A percentile compares a stretch with the other conserved stretches of the same genome.
Evolutionary conservation across 352 stramenopile species (phyloP).

Genomic region (Salisapilia sapeloensis): DNA sequence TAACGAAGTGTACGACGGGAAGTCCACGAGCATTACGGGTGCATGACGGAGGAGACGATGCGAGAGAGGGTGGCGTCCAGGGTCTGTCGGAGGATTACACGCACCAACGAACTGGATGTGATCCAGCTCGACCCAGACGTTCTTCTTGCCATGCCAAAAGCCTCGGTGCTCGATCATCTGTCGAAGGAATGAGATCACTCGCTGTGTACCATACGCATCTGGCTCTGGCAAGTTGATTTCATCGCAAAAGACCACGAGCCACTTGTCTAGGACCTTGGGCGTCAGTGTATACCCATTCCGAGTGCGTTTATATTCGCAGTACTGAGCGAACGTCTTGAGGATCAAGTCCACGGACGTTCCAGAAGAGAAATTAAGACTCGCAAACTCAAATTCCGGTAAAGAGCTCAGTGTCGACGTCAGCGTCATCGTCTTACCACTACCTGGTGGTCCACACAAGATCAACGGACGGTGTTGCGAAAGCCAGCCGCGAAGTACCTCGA

Average conservation of each 20-base stretch:
- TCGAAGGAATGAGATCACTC: constrained; percentile 98
- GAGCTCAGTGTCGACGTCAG: constrained; percentile 94
- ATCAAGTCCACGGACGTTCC: constrained; percentile 97
- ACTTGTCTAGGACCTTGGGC: constrained; percentile 89
- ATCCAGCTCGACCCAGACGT: constrained; percentile 83
- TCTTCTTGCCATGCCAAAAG: constrained; percentile 78
- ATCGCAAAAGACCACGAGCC: constrained; percentile 99
- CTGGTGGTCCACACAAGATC: constrained; percentile 95
- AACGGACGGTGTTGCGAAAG: constrained; percentile 92
- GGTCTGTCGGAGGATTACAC: constrained; percentile 99
- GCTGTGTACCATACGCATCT: constrained; percentile 97
- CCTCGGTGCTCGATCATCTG: constrained; percentile 96
- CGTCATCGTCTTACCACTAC: constrained; percentile 99
- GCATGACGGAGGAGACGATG: constrained; percentile 96
- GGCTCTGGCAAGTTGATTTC: constrained; percentile 99
- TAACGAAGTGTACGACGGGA: constrained; percentile 90
- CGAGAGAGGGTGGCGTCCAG: constrained; percentile 93
- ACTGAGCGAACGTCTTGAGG: constrained; percentile 96
- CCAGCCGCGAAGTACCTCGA: constrained; percentile 95
- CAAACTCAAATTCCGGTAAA: constrained; percentile 96
- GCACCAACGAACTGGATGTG: constrained; percentile 94
- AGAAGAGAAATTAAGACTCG: constrained; percentile 98
- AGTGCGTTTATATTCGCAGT: constrained; percentile 97
- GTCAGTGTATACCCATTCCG: constrained; percentile 93
- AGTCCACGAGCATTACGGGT: constrained; percentile 98